Conservation (phyloP, 176 grass and related monocot species). For the Aegilops sharonensis region DNA sequence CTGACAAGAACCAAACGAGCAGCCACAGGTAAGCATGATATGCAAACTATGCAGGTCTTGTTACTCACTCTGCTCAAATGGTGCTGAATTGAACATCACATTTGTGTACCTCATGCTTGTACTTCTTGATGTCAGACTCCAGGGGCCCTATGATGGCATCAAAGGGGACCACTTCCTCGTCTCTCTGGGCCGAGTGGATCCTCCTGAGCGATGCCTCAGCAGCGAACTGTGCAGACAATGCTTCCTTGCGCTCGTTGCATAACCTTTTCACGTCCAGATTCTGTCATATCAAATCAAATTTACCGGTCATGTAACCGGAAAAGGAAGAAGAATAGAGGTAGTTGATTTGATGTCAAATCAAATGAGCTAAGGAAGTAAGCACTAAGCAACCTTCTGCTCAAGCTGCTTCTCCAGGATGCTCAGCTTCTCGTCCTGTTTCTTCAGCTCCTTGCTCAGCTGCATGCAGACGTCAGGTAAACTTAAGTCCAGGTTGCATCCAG, state of each 20-base stretch:
- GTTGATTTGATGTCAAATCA: neutral
- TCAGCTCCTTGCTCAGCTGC: slow-evolving; percentile 81
- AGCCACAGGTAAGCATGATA: slow-evolving; percentile 1
- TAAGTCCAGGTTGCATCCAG: neutral
- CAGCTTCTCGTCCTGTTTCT: slow-evolving; percentile 77
- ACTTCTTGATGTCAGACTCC: slow-evolving; percentile 81
- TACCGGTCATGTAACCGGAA: neutral
- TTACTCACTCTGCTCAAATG: neutral
- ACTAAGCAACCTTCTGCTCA: slow-evolving; percentile 66
- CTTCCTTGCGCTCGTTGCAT: slow-evolving; percentile 72
- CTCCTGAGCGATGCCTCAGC: slow-evolving; percentile 79
- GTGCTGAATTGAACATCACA: neutral
- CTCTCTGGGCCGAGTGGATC: slow-evolving; percentile 64
- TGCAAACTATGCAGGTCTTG: neutral
- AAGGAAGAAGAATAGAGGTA: neutral
- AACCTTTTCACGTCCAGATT: slow-evolving; percentile 81
- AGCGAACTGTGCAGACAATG: slow-evolving; percentile 71
- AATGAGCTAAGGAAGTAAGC: neutral
- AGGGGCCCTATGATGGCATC: slow-evolving; percentile 77
- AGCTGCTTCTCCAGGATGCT: slow-evolving; percentile 65
- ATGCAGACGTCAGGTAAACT: slow-evolving; percentile 15
- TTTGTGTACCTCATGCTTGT: slow-evolving; percentile 62
- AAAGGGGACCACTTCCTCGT: slow-evolving; percentile 73
- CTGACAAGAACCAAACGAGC: slow-evolving; percentile 21
- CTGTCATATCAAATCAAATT: slow-evolving; percentile 36